Percentiles rank a stretch among this genome's conserved stretches.
Conservation (phyloP, 495 filamentous ascomycete species). For the Daldinia vernicosa region DNA sequence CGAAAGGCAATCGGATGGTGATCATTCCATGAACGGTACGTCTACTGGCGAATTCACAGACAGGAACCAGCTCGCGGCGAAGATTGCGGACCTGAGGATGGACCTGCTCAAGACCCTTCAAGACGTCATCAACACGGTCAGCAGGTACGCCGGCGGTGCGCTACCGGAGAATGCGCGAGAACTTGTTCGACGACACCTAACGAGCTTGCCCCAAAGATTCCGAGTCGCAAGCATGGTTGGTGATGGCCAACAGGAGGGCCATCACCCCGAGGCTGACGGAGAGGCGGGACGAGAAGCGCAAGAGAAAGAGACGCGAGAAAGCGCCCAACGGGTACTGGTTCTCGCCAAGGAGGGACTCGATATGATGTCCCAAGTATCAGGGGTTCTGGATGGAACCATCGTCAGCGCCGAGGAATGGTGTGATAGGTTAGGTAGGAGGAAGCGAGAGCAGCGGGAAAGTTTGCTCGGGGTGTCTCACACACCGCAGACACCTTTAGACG, state of each 20-base stretch:
- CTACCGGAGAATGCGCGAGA: constrained; percentile 83
- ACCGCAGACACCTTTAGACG: constrained; percentile 28
- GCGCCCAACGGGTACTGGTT: constrained; percentile 76
- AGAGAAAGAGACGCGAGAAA: constrained; percentile 53
- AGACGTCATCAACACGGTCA: constrained; percentile 78
- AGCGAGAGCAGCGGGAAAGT: constrained; percentile 45
- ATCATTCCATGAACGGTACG: constrained; percentile 33
- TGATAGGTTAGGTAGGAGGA: constrained; percentile 71
- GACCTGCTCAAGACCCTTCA: constrained; percentile 81
- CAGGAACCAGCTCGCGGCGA: constrained; percentile 56
- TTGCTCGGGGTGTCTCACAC: constrained; percentile 23
- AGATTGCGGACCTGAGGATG: constrained; percentile 73
- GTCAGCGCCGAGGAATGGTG: constrained; percentile 89
- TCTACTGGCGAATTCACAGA: constrained; percentile 45
- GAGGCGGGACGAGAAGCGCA: constrained; percentile 34
- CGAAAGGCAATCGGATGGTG: constrained; percentile 33
- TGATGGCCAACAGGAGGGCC: constrained; percentile 47
- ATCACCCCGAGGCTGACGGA: constrained; percentile 50
- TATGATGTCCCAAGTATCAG: constrained; percentile 86
- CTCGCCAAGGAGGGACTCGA: constrained; percentile 88
- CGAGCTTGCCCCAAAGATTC: constrained; percentile 80
- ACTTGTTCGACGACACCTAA: constrained; percentile 80
- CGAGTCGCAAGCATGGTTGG: constrained; percentile 60
- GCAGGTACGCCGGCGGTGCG: constrained; percentile 82
- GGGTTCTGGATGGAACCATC: constrained; percentile 83